These are phyloP conservation scores for Suillus sp. DNA, from an alignment of 768 basidiomycete species.

Conservation along the genomic window DNA sequence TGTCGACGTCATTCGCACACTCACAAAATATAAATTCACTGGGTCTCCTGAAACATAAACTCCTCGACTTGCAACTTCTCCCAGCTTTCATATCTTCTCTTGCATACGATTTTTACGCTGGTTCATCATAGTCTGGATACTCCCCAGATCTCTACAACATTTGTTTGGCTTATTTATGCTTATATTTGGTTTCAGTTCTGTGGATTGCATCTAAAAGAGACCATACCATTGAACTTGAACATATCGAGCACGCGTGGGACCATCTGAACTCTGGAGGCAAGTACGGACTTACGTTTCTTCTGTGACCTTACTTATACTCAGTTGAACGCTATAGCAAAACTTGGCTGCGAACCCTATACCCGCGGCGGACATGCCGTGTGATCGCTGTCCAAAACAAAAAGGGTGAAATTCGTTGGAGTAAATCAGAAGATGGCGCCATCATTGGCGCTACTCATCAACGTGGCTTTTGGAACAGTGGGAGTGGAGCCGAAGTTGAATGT, in stretches of 20 bases:
- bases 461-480: neutral
- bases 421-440: slow-evolving; percentile 17
- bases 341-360: slow-evolving; percentile 20
- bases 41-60: neutral
- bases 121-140: slow-evolving; percentile 14
- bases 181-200: slow-evolving; percentile 22
- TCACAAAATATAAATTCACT: neutral
- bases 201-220: slow-evolving; percentile 18
- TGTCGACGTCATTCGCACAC: neutral
- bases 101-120: slow-evolving; percentile 24
- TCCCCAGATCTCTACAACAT: slow-evolving; percentile 18
- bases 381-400: slow-evolving; percentile 14
- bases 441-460: slow-evolving; percentile 7
- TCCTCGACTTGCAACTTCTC: neutral
- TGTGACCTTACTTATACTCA: neutral
- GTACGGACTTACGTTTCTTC: neutral
- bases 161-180: slow-evolving; percentile 25
- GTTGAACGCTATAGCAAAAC: slow-evolving; percentile 9
- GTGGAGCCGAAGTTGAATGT: neutral
- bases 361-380: slow-evolving; percentile 20
- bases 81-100: slow-evolving; percentile 17
- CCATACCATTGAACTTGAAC: slow-evolving; percentile 22
- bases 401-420: slow-evolving; percentile 22
- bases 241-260: slow-evolving; percentile 18
- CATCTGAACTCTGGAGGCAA: slow-evolving; percentile 24